Base-by-base conservation (phyloP, 305 asterid genomes). In the Ajuga reptans region DNA sequence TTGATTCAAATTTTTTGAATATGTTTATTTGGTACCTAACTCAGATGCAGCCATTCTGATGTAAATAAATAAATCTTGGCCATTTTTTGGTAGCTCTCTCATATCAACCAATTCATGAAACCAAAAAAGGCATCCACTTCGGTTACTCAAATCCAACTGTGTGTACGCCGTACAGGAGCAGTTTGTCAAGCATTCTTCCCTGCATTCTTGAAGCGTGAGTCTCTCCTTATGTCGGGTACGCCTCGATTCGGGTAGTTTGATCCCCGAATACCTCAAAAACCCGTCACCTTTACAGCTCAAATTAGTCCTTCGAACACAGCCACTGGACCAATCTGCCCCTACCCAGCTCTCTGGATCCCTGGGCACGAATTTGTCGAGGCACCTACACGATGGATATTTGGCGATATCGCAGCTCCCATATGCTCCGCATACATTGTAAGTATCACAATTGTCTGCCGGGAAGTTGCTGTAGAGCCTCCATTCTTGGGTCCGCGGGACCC, bases 81-180 rank as follows among this genome's bases (percentile, higher is more conserved):
- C 86, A 4, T 45, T 36, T 15, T 31, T 1, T 31, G 65, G 7
- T 5, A 58, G n/a, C 6, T 57, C 69, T 53, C 69, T 68, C 2
- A 78, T 67, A 45, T 78, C 78, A 9, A 68, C 16, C 51, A 79
- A 53, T 3, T 74, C 86, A 3, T 45, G 61, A 37, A 46, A 77
- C 80, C 81, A 76, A 49, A 77, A 47, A 8, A 81, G 50, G 45
- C 86, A 79, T 39, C 86, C 84, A 34, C 16, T 71, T 52, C 47
- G 59, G 6, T 21, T 27, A 1, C 54, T 42, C 14, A 76, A 58
- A 68, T 79, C 76, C 9, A 79, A 21, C 8, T 29, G 37, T 0
- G 82, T 7, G 46, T 80, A 84, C 0, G 85, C 89, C 49, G 41
- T 77, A 37, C 87, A 84, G 8, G 78, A 62, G 24, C 89, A 79